Base-by-base conservation (phyloP, 768 basidiomycete species). In the Termitomyces sp. region DNA sequence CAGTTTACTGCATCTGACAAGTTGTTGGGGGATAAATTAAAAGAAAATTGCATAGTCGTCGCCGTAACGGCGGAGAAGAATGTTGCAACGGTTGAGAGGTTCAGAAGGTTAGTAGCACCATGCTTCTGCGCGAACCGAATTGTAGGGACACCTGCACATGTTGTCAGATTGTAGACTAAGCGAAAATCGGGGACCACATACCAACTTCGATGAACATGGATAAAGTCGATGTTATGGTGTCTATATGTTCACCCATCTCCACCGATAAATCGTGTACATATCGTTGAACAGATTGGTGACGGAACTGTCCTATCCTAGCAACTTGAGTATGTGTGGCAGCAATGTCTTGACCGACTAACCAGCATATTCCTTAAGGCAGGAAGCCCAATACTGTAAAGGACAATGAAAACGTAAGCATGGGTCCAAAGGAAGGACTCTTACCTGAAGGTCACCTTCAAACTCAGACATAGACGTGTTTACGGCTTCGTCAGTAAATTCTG, bases 1-100 rank as follows among this genome's bases (percentile, higher is more conserved):
- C 73, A 76, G 65, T 89, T 90, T 46, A 89, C 87, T 0, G 80
- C 76, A 59, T 81, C 76, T 1, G 78, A 68, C 21, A 80, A 57
- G 0, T 67, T 50, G 0, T 64, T 74, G 11, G 64, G 61, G 2
- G 64, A 56, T 5, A 79, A 66, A 39, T 74, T 70, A 61, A 77
- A 86, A 2, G 87, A 87, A 64, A 84, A 87, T 64, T 89, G 87
- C 61, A 88, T 68, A 1, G 85, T 86, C 8, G 85, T 86, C 27
- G 86, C 87, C 0, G 85, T 88, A 55, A 89, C 86, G 17, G 84
- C 86, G 32, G 84, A 86, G 68, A 89, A 88, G 70, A 89, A 88
- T 50, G 86, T 90, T 27, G 87, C 86, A 4, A 90, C 84, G 7
- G 88, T 89, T 37, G 86, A 87, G 32, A 90, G 73, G 59, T 88